Percentiles rank a stretch among this genome's conserved stretches.
phyloP scores from a whole-genome alignment of 1,284 basidiomycete species.

The Tremellales sp. region DNA sequence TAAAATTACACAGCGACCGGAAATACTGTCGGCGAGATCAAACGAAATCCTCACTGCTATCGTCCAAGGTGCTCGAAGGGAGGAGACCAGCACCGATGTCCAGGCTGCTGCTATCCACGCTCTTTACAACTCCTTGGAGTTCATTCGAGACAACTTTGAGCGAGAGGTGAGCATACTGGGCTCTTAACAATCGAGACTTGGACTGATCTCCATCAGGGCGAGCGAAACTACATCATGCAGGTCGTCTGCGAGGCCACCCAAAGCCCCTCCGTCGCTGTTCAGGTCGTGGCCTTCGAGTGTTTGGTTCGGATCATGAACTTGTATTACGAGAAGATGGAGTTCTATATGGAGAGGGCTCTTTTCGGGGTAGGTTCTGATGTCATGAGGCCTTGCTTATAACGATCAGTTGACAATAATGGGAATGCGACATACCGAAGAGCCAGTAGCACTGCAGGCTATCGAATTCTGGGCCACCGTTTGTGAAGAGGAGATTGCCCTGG shows the following conservation, averaged over 20 bases:
- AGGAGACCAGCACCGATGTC: slow-evolving; percentile 88
- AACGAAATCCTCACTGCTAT: slow-evolving; percentile 99
- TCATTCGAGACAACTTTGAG: slow-evolving; percentile 96
- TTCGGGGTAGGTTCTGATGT: slow-evolving; percentile 70
- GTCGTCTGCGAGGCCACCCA: slow-evolving; percentile 99
- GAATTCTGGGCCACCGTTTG: slow-evolving; percentile 99
- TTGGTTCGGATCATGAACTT: slow-evolving; percentile 95
- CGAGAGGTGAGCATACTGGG: slow-evolving; percentile 65
- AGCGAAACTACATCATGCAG: slow-evolving; percentile 99
- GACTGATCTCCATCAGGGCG: slow-evolving; percentile 62
- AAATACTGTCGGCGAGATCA: slow-evolving; percentile 79
- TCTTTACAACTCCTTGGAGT: slow-evolving; percentile 93
- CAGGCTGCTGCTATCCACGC: slow-evolving; percentile 94
- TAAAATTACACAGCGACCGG: slow-evolving; percentile 65
- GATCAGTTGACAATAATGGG: slow-evolving; percentile 92
- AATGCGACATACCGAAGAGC: slow-evolving; percentile 90
- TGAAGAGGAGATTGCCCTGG: slow-evolving; percentile 92
- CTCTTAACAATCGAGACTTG: slow-evolving; percentile 3
- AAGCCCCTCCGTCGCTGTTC: slow-evolving; percentile 69
- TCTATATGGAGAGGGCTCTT: slow-evolving; percentile 99
- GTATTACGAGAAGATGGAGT: slow-evolving; percentile 98
- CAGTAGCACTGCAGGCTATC: slow-evolving; percentile 91
- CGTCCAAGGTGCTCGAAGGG: slow-evolving; percentile 95
- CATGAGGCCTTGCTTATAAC: slow-evolving; percentile 24
- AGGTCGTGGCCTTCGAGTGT: slow-evolving; percentile 91